Conservation (phyloP, 2,329 filamentous ascomycete genomes). For the Verticillium klebahnii region DNA sequence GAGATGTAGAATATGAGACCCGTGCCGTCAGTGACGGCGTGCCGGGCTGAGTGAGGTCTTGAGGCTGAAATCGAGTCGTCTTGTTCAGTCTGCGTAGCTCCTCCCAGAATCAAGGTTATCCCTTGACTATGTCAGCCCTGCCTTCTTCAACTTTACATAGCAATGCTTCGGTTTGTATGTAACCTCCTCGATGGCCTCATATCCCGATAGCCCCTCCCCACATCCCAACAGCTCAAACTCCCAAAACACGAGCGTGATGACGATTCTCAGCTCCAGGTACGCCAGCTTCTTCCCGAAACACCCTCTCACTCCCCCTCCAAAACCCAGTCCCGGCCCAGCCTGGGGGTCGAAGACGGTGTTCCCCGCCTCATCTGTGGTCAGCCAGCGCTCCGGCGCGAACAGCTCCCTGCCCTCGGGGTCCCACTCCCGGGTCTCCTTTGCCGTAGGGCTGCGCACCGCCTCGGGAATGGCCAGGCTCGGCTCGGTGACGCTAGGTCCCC, state of each 20-base stretch:
- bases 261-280: constrained; percentile 27
- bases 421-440: constrained; percentile 20
- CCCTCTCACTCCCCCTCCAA: constrained; percentile 28
- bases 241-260: constrained; percentile 31
- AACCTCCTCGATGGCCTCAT: constrained; percentile 8
- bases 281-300: constrained; percentile 34
- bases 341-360: constrained; percentile 20
- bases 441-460: constrained; percentile 17
- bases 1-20: neutral
- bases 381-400: constrained; percentile 34
- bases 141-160: constrained; percentile 8
- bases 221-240: constrained; percentile 28
- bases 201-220: constrained; percentile 14
- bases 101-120: no score
- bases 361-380: constrained; percentile 14
- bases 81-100: no score
- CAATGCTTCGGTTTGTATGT: constrained; percentile 11
- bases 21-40: no score
- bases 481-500: constrained; percentile 21
- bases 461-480: constrained; percentile 23
- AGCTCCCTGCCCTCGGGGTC: constrained; percentile 21
- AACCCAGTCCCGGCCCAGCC: constrained; percentile 29
- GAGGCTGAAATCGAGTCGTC: no score
- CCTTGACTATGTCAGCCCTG: neutral
- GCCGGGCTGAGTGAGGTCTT: no score